Conservation (phyloP, 2,329 filamentous ascomycete genomes). For the Aspergillus chevalieri region DNA sequence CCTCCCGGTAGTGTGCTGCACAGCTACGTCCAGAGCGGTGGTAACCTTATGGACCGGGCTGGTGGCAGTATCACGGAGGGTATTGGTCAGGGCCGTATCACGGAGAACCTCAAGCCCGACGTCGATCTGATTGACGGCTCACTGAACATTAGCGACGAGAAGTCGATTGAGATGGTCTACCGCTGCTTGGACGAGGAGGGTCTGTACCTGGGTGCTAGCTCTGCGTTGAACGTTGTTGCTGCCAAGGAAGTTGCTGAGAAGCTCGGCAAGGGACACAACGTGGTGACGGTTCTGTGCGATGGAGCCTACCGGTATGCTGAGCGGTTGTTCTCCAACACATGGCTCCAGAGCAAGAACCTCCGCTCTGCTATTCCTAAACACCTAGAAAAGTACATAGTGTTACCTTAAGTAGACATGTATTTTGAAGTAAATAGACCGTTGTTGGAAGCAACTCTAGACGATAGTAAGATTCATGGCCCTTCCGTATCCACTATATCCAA, state of each 20-base stretch:
- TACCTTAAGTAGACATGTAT: constrained; percentile 52
- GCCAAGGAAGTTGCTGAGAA: constrained; percentile 90
- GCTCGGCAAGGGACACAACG: constrained; percentile 78
- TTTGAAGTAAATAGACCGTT: constrained; percentile 4
- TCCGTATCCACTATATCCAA: constrained; percentile 57
- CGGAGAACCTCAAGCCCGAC: constrained; percentile 87
- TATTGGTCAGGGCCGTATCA: constrained; percentile 92
- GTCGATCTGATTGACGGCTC: constrained; percentile 78
- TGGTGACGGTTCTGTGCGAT: constrained; percentile 91
- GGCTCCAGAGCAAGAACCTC: constrained; percentile 81
- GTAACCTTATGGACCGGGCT: constrained; percentile 70
- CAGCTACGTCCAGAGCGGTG: constrained; percentile 81
- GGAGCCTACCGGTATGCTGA: constrained; percentile 98
- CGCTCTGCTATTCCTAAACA: constrained; percentile 74
- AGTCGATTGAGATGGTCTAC: constrained; percentile 97
- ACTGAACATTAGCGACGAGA: constrained; percentile 78
- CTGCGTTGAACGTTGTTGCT: constrained; percentile 88
- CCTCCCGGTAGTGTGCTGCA: constrained; percentile 90
- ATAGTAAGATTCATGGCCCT: constrained; percentile 47
- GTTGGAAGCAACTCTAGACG: constrained; percentile 8
- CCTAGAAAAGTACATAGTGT: constrained; percentile 87
- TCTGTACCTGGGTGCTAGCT: constrained; percentile 89
- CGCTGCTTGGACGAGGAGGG: constrained; percentile 93
- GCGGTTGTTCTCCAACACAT: constrained; percentile 82
- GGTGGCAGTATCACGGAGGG: constrained; percentile 95